phyloP scores from a whole-genome alignment of 2,329 filamentous ascomycete genomes.

The Xylaria arbuscula region DNA sequence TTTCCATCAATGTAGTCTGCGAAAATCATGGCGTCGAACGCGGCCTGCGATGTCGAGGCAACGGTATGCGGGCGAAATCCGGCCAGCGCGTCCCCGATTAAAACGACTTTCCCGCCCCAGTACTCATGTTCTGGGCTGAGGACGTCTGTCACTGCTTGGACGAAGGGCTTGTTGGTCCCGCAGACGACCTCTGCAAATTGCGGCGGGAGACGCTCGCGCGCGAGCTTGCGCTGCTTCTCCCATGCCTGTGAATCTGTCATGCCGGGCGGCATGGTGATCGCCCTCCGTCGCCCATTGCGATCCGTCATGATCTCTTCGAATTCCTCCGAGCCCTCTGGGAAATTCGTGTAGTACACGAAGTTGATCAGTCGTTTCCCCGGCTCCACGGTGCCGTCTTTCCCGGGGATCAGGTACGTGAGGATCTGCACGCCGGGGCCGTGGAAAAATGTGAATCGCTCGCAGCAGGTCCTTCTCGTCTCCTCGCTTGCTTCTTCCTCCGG shows the following conservation, averaged over 20 bases:
- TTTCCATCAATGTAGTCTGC: slow-evolving; percentile 51
- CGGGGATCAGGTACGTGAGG: slow-evolving; percentile 57
- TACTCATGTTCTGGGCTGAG: slow-evolving; percentile 52
- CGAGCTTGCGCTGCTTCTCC: slow-evolving; percentile 51
- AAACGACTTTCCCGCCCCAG: slow-evolving; percentile 52
- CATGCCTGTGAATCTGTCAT: slow-evolving; percentile 49
- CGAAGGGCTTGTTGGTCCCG: slow-evolving; percentile 55
- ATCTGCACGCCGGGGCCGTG: slow-evolving; percentile 54
- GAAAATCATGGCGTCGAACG: slow-evolving; percentile 52
- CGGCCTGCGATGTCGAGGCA: slow-evolving; percentile 56
- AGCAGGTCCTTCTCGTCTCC: slow-evolving; percentile 50
- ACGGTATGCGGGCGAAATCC: slow-evolving; percentile 59
- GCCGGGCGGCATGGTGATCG: slow-evolving; percentile 54
- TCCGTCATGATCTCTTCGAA: slow-evolving; percentile 53
- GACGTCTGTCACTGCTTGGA: slow-evolving; percentile 56
- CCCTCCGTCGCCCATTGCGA: slow-evolving; percentile 46
- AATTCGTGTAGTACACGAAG: slow-evolving; percentile 60
- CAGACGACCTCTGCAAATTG: slow-evolving; percentile 56
- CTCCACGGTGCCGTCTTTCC: slow-evolving; percentile 52
- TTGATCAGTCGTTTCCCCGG: slow-evolving; percentile 56
- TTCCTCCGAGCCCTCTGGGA: slow-evolving; percentile 49
- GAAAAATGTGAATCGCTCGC: slow-evolving; percentile 56
- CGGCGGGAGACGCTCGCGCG: slow-evolving; percentile 51
- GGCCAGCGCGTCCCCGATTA: slow-evolving; percentile 58
- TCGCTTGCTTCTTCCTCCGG: slow-evolving; percentile 53